phyloP scores from a whole-genome alignment of 2,329 filamentous ascomycete genomes.

The Cercospora sp. region DNA sequence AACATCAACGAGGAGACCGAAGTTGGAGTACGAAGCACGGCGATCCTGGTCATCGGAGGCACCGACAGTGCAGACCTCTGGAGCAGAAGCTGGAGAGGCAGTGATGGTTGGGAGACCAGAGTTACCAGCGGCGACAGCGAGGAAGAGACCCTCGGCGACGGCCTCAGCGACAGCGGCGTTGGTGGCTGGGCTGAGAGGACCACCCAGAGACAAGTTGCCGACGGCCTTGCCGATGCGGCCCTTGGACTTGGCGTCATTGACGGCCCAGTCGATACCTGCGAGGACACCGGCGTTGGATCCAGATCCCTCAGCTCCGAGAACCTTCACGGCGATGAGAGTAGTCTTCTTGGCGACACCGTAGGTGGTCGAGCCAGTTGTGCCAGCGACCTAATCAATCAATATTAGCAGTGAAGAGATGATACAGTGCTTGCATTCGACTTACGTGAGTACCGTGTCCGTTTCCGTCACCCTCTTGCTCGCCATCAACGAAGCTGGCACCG shows the following conservation, averaged over 20 bases:
- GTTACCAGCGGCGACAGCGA: constrained; percentile 44
- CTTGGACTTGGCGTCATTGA: constrained; percentile 62
- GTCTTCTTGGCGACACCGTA: constrained; percentile 58
- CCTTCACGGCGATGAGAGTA: constrained; percentile 53
- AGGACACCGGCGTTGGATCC: constrained; percentile 53
- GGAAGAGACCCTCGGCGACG: constrained; percentile 43
- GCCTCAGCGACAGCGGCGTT: constrained; percentile 43
- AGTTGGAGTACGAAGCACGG: constrained; percentile 45
- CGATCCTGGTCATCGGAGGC: constrained; percentile 37
- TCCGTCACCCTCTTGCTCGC: constrained; percentile 41
- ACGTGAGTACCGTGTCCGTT: constrained; percentile 65
- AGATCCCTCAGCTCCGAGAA: constrained; percentile 47
- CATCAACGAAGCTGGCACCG: constrained; percentile 29
- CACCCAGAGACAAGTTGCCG: constrained; percentile 45
- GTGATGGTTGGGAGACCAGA: constrained; percentile 35
- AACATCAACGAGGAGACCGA: constrained; percentile 42
- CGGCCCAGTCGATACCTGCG: constrained; percentile 48
- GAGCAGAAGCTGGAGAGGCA: constrained; percentile 38
- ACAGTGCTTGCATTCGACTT: constrained; percentile 32
- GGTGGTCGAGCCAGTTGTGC: constrained; percentile 60
- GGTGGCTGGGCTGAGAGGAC: constrained; percentile 40
- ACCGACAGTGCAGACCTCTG: constrained; percentile 41
- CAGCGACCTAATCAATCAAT: constrained; percentile 42
- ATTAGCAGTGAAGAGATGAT: background rate
- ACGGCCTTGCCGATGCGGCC: constrained; percentile 65